Base-by-base conservation (phyloP, 202 grass and related monocot species). In the Zoysia matrella region DNA sequence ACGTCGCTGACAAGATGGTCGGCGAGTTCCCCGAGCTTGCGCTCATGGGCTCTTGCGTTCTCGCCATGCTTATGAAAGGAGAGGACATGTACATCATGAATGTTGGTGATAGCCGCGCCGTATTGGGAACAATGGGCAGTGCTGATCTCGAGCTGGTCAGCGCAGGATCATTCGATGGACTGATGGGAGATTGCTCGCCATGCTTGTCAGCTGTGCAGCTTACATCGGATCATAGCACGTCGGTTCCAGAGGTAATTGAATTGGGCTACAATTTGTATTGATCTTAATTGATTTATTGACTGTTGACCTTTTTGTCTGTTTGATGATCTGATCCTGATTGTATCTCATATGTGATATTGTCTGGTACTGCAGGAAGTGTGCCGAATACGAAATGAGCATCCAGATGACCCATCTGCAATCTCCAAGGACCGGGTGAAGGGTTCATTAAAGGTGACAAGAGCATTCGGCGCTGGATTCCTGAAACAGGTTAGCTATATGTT, bases 31-130 rank as follows among this genome's bases (percentile, higher is more conserved):
- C 22, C 22, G 22, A 30, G 22, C 84, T 97, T 2, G 90, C 95
- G n/a, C 90, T 97, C 41, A 97, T 97, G 92, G 92, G 95, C 63
- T 97, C 95, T 16, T 97, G 95, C n/a, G 92, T 94, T 47, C 79
- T 97, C 1, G 90, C 86, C 16, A 97, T 97, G 95, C 78, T 97
- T 1, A 94, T 97, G 95, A 94, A 97, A 63, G 95, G 92, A 2
- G 90, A 94, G 48, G 95, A 97, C 69, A 81, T 97, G 58, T 97
- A 97, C 72, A 65, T 97, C 57, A 89, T 97, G 95, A 94, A 92
- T 81, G 92, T 97, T 0, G 92, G 95, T 2, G 95, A 97, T 42
- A 97, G 95, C 84, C 77, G 92, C 10, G 95, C 92, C 2, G 86
- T 97, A 63, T 67, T 97, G 50, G 95, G 92, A 3, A 89, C 86